Evolutionary conservation across 495 filamentous ascomycete genomes (phyloP).

Genomic region (Rhypophila decipiens): DNA sequence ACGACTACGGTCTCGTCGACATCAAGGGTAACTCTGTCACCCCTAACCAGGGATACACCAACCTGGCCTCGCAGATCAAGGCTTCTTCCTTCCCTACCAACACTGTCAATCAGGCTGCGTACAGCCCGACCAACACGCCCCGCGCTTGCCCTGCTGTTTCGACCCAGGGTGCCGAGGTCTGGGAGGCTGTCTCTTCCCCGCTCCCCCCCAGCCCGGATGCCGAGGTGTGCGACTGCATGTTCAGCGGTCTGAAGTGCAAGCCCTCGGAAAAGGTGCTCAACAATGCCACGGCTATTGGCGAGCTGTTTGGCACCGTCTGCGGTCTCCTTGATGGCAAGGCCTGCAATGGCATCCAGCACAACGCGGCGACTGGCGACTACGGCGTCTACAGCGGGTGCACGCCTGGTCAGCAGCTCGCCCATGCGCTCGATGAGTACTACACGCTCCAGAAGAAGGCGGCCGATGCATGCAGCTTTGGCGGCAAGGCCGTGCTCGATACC

Average conservation of each 20-base stretch:
- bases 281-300: conserved; percentile 40
- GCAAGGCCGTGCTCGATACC: conserved; percentile 23
- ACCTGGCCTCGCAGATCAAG: conserved; percentile 62
- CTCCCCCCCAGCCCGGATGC: conserved; percentile 78
- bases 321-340: conserved; percentile 36
- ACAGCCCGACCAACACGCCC: conserved; percentile 70
- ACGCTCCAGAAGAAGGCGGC: conserved; percentile 47
- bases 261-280: conserved; percentile 42
- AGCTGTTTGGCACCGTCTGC: conserved; percentile 72
- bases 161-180: conserved; percentile 38
- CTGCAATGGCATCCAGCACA: conserved; percentile 66
- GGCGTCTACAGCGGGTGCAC: conserved; percentile 89
- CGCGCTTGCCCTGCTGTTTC: conserved; percentile 62
- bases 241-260: conserved; percentile 59
- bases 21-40: conserved; percentile 51
- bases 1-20: conserved; percentile 78
- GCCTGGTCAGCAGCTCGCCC: conserved; percentile 68
- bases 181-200: conserved; percentile 57
- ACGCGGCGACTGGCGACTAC: conserved; percentile 68
- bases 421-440: conserved; percentile 78
- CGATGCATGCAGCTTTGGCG: conserved; percentile 68
- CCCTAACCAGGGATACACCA: conserved; percentile 65
- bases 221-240: conserved; percentile 80
- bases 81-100: conserved; percentile 57
- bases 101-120: conserved; percentile 52